Percentiles rank a stretch among this genome's conserved stretches.
Conservation (phyloP, 2,329 filamentous ascomycete species). For the Trichoderma oligosporum region DNA sequence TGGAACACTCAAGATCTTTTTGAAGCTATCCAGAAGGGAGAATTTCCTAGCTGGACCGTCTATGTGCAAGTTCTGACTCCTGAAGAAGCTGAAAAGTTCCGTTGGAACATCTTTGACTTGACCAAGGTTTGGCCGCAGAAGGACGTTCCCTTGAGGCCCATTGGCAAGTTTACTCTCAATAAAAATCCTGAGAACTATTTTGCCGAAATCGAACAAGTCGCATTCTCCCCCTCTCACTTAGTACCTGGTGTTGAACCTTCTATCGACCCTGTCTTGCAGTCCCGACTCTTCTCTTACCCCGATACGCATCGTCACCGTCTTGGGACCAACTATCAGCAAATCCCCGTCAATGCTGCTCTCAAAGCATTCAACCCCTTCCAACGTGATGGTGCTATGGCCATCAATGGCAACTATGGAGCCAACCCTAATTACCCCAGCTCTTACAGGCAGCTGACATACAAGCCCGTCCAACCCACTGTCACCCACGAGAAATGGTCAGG, state of each 20-base stretch:
- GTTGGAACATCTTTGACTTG: slow-evolving; percentile 64
- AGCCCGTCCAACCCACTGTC: slow-evolving; percentile 38
- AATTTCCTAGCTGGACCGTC: slow-evolving; percentile 60
- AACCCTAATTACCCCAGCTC: slow-evolving; percentile 57
- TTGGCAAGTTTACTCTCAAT: slow-evolving; percentile 63
- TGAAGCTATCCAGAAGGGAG: slow-evolving; percentile 57
- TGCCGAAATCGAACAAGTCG: slow-evolving; percentile 64
- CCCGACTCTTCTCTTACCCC: slow-evolving; percentile 57
- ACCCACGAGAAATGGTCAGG: slow-evolving; percentile 49
- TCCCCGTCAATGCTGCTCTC: slow-evolving; percentile 57
- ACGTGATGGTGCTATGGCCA: slow-evolving; percentile 67
- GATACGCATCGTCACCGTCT: slow-evolving; percentile 62
- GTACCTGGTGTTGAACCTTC: slow-evolving; percentile 61
- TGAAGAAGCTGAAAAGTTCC: slow-evolving; percentile 57
- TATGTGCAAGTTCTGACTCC: slow-evolving; percentile 62
- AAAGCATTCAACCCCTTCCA: slow-evolving; percentile 64
- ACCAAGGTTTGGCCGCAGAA: slow-evolving; percentile 67
- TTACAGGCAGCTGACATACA: slow-evolving; percentile 45
- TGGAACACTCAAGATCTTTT: slow-evolving; percentile 62
- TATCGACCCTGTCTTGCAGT: slow-evolving; percentile 60
- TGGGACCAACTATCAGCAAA: slow-evolving; percentile 61
- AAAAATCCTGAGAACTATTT: slow-evolving; percentile 65
- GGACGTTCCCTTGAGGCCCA: slow-evolving; percentile 56
- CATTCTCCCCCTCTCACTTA: slow-evolving; percentile 62
- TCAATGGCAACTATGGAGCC: slow-evolving; percentile 60